phyloP scores from a whole-genome alignment of 495 filamentous ascomycete genomes.

The Penicillium roqueforti region DNA sequence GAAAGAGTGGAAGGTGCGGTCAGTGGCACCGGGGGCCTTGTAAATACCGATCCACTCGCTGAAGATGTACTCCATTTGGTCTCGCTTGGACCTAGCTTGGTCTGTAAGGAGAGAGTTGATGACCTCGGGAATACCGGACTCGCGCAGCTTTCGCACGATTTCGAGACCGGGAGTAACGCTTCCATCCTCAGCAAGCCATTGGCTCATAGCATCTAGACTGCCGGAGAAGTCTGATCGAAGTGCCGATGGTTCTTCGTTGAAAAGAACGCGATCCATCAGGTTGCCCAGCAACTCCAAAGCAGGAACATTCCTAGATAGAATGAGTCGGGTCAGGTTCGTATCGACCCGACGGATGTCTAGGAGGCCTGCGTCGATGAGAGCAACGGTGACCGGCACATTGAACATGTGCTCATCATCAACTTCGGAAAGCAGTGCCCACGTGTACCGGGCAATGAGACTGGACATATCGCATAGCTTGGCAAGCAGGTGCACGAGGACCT shows the following conservation, averaged over 20 bases:
- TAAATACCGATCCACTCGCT: constrained; percentile 88
- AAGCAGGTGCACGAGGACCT: constrained; percentile 78
- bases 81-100: constrained; percentile 52
- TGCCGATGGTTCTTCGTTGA: constrained; percentile 69
- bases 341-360: constrained; percentile 81
- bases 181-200: constrained; percentile 76
- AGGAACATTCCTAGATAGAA: constrained; percentile 60
- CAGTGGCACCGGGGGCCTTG: constrained; percentile 64
- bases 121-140: constrained; percentile 53
- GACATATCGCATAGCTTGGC: constrained; percentile 76
- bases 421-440: constrained; percentile 57
- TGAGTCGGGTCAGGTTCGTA: constrained; percentile 63
- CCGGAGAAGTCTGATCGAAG: constrained; percentile 82
- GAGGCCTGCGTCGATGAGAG: constrained; percentile 67
- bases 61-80: constrained; percentile 91
- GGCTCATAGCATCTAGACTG: constrained; percentile 73
- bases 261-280: constrained; percentile 69
- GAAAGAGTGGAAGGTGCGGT: constrained; percentile 70
- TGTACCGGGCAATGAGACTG: constrained; percentile 66
- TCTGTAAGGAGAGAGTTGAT: constrained; percentile 46
- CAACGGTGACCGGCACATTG: constrained; percentile 69
- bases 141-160: constrained; percentile 68
- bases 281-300: constrained; percentile 72
- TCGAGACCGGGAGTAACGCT: constrained; percentile 57
- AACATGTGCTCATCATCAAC: constrained; percentile 73